Base-by-base conservation (phyloP, 2,329 filamentous ascomycete species). In the Botrytis porri region DNA sequence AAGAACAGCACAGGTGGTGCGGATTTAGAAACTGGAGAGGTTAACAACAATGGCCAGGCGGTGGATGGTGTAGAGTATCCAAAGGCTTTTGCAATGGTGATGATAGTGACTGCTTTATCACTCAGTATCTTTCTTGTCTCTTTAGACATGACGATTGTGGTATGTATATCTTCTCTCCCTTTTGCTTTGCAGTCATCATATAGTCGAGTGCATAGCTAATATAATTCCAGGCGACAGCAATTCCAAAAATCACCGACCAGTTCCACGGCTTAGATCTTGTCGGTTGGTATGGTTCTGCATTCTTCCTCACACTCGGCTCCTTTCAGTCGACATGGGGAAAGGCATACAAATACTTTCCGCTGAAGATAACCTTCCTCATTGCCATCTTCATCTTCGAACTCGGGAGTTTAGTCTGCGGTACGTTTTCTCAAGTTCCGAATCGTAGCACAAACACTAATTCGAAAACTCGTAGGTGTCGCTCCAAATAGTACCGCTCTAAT, bases 231-330 rank as follows among this genome's bases (percentile, higher is more conserved):
- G 85, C 86, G 6, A 88, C 86, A 0, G 87, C 86, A 16, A 87
- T 88, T 59, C 87, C 87, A 16, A 86, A 85, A 74, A 88, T 88
- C 77, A 88, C 87, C 1, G 84, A 80, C 43, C 69, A 86, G 82
- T 79, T 88, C 85, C 78, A 87, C 83, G 41, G 84, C 84, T 75
- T 83, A 82, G 80, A 84, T 82, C 25, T 80, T 81, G 75, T 85
- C 20, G 85, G 86, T 35, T 90, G 88, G 88, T 90, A 90, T 76
- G 87, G 86, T 3, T 84, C 86, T 25, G 86, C 86, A 60, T 88
- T 85, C 76, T 86, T 87, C 79, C 81, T 87, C 76, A 85, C 84
- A 2, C 78, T 85, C 43, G 85, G 82, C 1, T 74, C 77, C 7
- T 78, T 79, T n/a, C 79, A 80, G 60, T 80, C 78, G 10, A 78